Conservation (phyloP, 2,329 filamentous ascomycete genomes). For the Cyanodermella asteris region DNA sequence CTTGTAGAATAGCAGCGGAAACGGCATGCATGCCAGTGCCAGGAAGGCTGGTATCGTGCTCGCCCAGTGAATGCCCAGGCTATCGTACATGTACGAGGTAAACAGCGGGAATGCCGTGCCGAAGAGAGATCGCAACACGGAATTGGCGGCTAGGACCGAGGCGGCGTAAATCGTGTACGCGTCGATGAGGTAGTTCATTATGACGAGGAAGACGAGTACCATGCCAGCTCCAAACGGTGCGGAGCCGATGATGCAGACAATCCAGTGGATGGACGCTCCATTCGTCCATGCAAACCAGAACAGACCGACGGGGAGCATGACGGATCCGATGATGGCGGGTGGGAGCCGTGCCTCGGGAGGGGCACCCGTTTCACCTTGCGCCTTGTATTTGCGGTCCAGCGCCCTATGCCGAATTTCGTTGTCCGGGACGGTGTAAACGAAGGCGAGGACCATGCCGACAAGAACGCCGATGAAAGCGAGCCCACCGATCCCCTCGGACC, state of each 20-base stretch:
- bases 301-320: slow-evolving; percentile 39
- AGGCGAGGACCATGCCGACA: slow-evolving; percentile 19
- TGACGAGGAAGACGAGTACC: slow-evolving; percentile 37
- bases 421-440: slow-evolving; percentile 19
- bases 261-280: slow-evolving; percentile 32
- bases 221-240: slow-evolving; percentile 36
- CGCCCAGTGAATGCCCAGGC: slow-evolving; percentile 55
- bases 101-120: slow-evolving; percentile 67
- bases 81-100: slow-evolving; percentile 25
- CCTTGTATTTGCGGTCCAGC: too few species aligned
- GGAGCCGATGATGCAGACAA: slow-evolving; percentile 25
- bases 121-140: slow-evolving; percentile 55
- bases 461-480: slow-evolving; percentile 28
- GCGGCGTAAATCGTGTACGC: slow-evolving; percentile 55
- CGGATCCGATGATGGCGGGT: slow-evolving; percentile 37
- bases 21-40: slow-evolving; percentile 46
- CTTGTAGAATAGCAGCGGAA: slow-evolving; percentile 55
- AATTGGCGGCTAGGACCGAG: slow-evolving; percentile 54
- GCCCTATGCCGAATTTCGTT: too few species aligned
- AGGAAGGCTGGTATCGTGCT: slow-evolving; percentile 53
- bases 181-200: slow-evolving; percentile 48
- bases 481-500: slow-evolving; percentile 24
- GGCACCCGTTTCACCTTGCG: slow-evolving; percentile 2
- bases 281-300: slow-evolving; percentile 53
- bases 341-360: slow-evolving; percentile 42